phyloP scores from a whole-genome alignment of 306 rosid genomes.

The Prunus mongolica region DNA sequence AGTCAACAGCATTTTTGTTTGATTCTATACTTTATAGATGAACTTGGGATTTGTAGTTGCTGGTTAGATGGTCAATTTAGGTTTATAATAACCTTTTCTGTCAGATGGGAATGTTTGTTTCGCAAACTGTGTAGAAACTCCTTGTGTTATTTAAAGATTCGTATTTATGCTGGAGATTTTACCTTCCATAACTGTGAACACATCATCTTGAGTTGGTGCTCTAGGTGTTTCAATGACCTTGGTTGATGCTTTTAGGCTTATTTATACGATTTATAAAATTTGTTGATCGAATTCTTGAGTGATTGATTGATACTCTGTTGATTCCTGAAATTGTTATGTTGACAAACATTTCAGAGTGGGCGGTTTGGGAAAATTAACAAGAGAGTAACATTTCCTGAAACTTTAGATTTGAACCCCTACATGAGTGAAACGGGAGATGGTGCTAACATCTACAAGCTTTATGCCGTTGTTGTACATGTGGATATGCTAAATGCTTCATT shows the following conservation, averaged over 20 bases:
- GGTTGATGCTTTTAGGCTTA: not conserved
- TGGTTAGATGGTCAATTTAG: not conserved
- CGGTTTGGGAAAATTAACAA: constrained; percentile 95
- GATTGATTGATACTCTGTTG: not conserved
- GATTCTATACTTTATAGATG: not conserved
- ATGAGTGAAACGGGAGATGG: constrained; percentile 81
- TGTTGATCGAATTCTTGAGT: not conserved
- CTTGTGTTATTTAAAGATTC: not conserved
- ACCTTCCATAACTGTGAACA: not conserved
- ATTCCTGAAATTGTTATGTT: constrained; percentile 7
- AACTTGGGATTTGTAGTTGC: not conserved
- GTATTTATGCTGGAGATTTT: not conserved
- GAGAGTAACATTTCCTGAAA: constrained; percentile 86
- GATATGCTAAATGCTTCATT: constrained; percentile 96
- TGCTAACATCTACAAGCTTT: constrained; percentile 67
- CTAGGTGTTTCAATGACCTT: not conserved
- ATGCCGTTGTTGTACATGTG: constrained; percentile 90
- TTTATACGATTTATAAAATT: not conserved
- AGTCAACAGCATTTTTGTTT: not conserved
- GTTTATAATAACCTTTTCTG: not conserved
- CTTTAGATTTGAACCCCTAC: constrained; percentile 74
- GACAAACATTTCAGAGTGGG: constrained; percentile 67
- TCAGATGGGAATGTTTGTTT: not conserved
- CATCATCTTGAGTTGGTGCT: not conserved
- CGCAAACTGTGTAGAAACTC: not conserved